These are phyloP conservation scores for Neocatenulostroma microsporum DNA, from an alignment of 2,329 filamentous ascomycete genomes.

Conservation along the genomic window DNA sequence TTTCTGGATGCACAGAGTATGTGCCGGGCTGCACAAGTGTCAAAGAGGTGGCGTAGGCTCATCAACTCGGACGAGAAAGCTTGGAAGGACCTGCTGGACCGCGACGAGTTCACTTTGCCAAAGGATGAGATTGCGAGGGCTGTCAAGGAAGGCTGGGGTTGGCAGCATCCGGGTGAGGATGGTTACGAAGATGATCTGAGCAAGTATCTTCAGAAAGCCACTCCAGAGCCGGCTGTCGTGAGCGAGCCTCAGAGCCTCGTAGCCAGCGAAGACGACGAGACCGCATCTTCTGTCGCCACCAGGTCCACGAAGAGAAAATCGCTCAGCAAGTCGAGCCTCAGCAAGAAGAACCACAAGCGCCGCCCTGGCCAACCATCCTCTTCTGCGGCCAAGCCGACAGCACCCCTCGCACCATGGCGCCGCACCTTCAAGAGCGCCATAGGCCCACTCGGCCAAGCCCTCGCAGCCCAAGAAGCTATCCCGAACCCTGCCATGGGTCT, in stretches of 20 bases:
- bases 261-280: constrained; percentile 28
- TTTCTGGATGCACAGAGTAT: constrained; percentile 81
- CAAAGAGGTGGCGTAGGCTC: constrained; percentile 84
- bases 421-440: constrained; percentile 52
- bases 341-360: constrained; percentile 47
- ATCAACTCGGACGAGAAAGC: constrained; percentile 89
- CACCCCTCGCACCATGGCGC: constrained; percentile 38
- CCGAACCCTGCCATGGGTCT: constrained; percentile 81
- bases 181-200: constrained; percentile 78
- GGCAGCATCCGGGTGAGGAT: constrained; percentile 69
- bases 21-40: constrained; percentile 85
- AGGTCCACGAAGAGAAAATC: constrained; percentile 20
- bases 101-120: constrained; percentile 70
- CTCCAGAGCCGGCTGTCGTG: constrained; percentile 13
- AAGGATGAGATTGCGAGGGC: constrained; percentile 77
- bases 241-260: no score
- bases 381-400: constrained; percentile 39
- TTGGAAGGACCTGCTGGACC: constrained; percentile 88
- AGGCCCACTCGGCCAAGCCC: constrained; percentile 79
- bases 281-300: constrained; percentile 20
- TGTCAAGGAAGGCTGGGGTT: constrained; percentile 90
- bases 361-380: constrained; percentile 18
- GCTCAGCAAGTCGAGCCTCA: constrained; percentile 16
- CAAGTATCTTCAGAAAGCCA: constrained; percentile 31
- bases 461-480: constrained; percentile 71